phyloP scores from a whole-genome alignment of 192 early-diverging fungal species.

The Ambispora gerdemannii region DNA sequence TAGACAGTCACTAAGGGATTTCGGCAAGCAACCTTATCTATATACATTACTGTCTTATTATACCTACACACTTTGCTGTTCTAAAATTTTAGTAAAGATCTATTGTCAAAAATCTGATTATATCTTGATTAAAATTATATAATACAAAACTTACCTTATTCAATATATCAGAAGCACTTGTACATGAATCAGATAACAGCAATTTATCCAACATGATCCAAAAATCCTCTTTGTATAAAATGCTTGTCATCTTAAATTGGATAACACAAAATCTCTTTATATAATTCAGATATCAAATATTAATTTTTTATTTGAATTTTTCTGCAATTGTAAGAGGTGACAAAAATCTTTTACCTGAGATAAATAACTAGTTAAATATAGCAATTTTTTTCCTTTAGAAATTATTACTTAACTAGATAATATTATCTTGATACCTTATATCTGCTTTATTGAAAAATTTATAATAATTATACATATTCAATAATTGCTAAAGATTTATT shows the following conservation, averaged over 20 bases:
- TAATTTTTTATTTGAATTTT: too few relatives aligned
- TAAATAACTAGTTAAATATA: background rate
- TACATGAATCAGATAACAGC: background rate
- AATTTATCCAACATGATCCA: too few relatives aligned
- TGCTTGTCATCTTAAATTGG: too few relatives aligned
- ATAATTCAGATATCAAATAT: too few relatives aligned
- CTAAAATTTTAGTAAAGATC: background rate
- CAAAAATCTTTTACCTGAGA: conserved; percentile 2
- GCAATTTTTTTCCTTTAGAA: background rate
- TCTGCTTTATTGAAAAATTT: too few relatives aligned
- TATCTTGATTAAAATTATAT: background rate
- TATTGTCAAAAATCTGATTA: too few relatives aligned
- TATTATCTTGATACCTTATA: conserved; percentile 13
- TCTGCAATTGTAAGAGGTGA: conserved; percentile 5
- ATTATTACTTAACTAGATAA: conserved; percentile 1
- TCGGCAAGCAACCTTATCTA: too few relatives aligned
- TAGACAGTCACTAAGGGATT: too few relatives aligned
- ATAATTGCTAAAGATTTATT: too few relatives aligned
- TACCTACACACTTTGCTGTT: background rate
- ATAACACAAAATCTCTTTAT: too few relatives aligned
- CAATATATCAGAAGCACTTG: background rate
- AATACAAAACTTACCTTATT: conserved; percentile 9
- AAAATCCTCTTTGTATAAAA: too few relatives aligned
- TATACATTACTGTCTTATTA: background rate
- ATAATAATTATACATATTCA: too few relatives aligned